Percentiles rank a stretch among this genome's conserved stretches.
Conservation (phyloP, 1,139 yeast genomes). For the Yamadazyma conglobata region DNA sequence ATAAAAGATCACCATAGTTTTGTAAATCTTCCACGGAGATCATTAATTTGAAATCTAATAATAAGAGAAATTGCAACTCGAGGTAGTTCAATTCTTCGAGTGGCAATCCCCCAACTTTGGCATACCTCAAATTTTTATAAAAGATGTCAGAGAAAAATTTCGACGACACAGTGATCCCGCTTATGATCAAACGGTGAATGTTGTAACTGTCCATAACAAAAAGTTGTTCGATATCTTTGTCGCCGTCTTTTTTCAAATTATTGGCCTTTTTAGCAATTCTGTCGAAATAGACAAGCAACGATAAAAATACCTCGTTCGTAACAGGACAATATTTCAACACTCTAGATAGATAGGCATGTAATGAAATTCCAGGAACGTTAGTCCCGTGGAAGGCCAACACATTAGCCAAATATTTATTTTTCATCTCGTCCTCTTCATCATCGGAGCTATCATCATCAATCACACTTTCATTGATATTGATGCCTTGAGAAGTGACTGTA, state of each 20-base stretch:
- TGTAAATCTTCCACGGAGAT: slow-evolving; percentile 89
- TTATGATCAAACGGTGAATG: slow-evolving; percentile 87
- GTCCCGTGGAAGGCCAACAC: slow-evolving; percentile 94
- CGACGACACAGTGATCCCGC: slow-evolving; percentile 96
- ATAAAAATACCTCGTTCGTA: slow-evolving; percentile 90
- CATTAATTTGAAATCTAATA: slow-evolving; percentile 83
- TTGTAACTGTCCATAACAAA: slow-evolving; percentile 96
- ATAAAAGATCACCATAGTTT: slow-evolving; percentile 80
- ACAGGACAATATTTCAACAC: slow-evolving; percentile 96
- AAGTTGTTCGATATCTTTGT: slow-evolving; percentile 45
- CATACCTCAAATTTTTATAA: slow-evolving; percentile 92
- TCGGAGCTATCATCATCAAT: slow-evolving; percentile 28
- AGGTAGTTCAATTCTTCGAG: slow-evolving; percentile 89
- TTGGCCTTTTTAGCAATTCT: slow-evolving; percentile 88
- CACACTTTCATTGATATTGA: slow-evolving; percentile 14
- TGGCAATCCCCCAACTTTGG: slow-evolving; percentile 96
- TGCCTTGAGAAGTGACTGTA: slow-evolving; percentile 7
- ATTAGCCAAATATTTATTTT: slow-evolving; percentile 60
- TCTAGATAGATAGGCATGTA: slow-evolving; percentile 84
- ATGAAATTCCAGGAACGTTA: slow-evolving; percentile 88
- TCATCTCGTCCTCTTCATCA: slow-evolving; percentile 41
- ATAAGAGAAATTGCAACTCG: slow-evolving; percentile 81
- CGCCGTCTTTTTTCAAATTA: slow-evolving; percentile 31
- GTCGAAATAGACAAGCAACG: slow-evolving; percentile 89
- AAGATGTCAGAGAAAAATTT: slow-evolving; percentile 95